Evolutionary conservation across 768 basidiomycete genomes (phyloP), one percentile per base, ranked within the genome.

Genomic region (Trametes villosa): DNA sequence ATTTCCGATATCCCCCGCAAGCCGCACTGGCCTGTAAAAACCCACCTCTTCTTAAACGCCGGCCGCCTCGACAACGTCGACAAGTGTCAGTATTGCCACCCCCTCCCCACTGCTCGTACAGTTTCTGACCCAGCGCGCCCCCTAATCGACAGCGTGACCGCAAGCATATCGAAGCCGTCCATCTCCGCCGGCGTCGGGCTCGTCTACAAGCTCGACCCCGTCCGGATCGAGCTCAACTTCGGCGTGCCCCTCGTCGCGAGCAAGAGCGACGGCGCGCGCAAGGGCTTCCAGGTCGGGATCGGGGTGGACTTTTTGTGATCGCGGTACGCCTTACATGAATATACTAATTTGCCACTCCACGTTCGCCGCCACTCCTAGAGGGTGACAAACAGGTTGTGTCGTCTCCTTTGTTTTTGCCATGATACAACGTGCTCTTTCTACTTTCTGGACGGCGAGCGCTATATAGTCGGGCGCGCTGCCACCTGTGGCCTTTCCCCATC

Each of bases 211-310:
- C 87, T 94, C 64, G 89, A 92, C 60, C 89, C 92, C 5, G 80
- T 93, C 20, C 81, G 95, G n/a, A 80, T 94, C 27, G 95, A 97
- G 73, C 78, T 93, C 59, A 96, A 96, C 72, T 83, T 96, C 63
- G 92, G 94, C 8, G 79, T 96, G 34, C 94, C 94, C 6, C 77
- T 97, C 3, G 81, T 88, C 3, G 83, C 85, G 2, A 84, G 83
- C 45, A 82, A 78, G 67, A 85, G 83, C 55, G 94, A 92, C 72
- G 85, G 85, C 9, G 67, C 74, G 56, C 80, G 84, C 68, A 86
- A 82, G 68, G 94, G 93, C 9, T 75, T 93, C 45, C 91, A 91
- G 72, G 83, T 92, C 27, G 93, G 93, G 4, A 82, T 95, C 64
- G 93, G 91, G 2, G 69, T 93, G 56, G 89, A 91, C 65, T 92